Percentiles rank a stretch among this genome's conserved stretches.
phyloP scores from a whole-genome alignment of 805 yeast genomes.

The Clavispora carvajalis region DNA sequence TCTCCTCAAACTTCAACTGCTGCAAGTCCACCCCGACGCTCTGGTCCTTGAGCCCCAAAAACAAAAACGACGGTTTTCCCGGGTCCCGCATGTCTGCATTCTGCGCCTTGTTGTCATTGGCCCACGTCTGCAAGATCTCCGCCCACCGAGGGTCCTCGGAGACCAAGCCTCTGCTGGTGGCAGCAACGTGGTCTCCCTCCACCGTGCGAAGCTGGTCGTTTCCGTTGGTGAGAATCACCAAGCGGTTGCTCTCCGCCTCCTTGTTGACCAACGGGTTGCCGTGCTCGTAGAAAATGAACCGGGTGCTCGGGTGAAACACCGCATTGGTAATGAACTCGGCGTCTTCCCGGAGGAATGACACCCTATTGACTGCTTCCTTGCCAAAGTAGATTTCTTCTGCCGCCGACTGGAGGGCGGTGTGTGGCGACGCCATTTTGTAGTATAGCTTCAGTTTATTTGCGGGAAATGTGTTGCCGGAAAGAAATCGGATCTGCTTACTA shows the following conservation, averaged over 20 bases:
- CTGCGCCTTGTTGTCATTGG: conserved; percentile 27
- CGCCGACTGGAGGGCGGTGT: conserved; percentile 1
- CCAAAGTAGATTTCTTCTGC: conserved; percentile 33
- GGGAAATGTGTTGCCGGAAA: background rate
- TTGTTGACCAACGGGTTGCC: conserved; percentile 30
- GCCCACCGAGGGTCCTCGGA: conserved; percentile 11
- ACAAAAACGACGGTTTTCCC: conserved; percentile 32
- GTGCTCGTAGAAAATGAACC: conserved; percentile 41
- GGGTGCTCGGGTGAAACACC: conserved; percentile 40
- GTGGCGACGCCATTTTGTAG: conserved; percentile 9
- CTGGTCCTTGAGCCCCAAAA: conserved; percentile 41
- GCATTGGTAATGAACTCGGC: conserved; percentile 44
- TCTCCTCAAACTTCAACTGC: conserved; percentile 23
- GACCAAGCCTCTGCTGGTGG: conserved; percentile 19
- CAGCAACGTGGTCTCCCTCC: conserved; percentile 11
- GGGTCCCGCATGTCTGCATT: conserved; percentile 36
- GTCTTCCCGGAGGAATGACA: conserved; percentile 59
- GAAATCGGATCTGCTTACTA: background rate
- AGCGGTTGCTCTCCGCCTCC: conserved; percentile 19
- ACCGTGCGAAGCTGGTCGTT: conserved; percentile 24
- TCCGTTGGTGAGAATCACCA: conserved; percentile 33
- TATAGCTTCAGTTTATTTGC: conserved; percentile 1
- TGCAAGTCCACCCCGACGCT: conserved; percentile 36
- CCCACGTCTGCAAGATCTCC: conserved; percentile 18
- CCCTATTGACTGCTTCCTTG: conserved; percentile 54